Conservation (phyloP, 768 basidiomycete species). For the Boletus insuetus region DNA sequence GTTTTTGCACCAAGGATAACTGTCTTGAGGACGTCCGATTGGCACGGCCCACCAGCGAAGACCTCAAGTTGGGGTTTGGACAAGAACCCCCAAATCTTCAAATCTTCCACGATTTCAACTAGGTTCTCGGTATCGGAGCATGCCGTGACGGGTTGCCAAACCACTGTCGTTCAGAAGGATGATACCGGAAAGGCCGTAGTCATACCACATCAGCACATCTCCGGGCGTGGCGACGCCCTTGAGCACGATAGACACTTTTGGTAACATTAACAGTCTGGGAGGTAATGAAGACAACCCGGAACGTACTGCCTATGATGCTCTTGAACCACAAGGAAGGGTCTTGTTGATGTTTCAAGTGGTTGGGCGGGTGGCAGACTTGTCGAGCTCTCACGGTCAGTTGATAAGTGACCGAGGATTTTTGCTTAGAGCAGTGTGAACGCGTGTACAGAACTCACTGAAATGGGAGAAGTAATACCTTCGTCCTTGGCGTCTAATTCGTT, state of each 20-base stretch:
- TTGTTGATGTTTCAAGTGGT: too few relatives aligned
- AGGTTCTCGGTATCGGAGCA: conserved; percentile 84
- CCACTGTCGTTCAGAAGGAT: conserved; percentile 57
- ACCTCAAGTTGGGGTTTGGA: conserved; percentile 78
- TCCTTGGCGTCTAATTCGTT: conserved; percentile 28
- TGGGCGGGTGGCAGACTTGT: too few relatives aligned
- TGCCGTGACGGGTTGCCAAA: conserved; percentile 59
- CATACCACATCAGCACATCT: conserved; percentile 82
- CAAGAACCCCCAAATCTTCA: conserved; percentile 65
- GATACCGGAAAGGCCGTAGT: conserved; percentile 63
- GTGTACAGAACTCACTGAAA: conserved; percentile 53
- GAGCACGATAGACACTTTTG: conserved; percentile 76
- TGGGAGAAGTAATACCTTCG: conserved; percentile 87
- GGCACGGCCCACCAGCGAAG: conserved; percentile 89
- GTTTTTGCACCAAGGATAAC: conserved; percentile 78
- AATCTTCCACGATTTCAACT: conserved; percentile 70
- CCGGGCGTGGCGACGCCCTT: conserved; percentile 78
- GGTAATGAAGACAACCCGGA: conserved; percentile 17
- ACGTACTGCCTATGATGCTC: conserved; percentile 60
- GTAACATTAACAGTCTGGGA: background rate
- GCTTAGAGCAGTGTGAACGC: conserved; percentile 30
- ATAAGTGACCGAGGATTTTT: conserved; percentile 44
- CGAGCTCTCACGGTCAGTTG: conserved; percentile 57
- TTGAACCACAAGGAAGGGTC: conserved; percentile 81
- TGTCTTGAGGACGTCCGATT: conserved; percentile 83